Base-by-base conservation (phyloP, 2,329 filamentous ascomycete genomes). In the Monilinia aucupariae region DNA sequence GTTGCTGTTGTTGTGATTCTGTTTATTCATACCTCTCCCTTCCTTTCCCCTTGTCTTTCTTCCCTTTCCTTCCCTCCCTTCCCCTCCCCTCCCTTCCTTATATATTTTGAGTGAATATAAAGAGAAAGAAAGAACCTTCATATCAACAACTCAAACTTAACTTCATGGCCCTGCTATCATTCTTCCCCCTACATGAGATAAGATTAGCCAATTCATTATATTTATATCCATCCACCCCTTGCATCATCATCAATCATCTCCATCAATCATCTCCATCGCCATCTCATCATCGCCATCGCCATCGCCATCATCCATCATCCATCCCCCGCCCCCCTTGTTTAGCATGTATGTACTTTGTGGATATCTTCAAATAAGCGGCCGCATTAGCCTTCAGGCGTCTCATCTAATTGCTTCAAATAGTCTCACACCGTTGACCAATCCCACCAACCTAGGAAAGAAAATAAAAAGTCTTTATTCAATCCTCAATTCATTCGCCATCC, bases 71-170 rank as follows among this genome's bases (percentile, higher is more conserved):
- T 20, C 17, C 17, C 41, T 43, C n/a, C 5, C 6, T 8, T n/a
- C 7, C 17, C 41, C 17, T 25, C 25, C 34, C 27, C n/a, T 48
- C 52, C 39, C 49, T 32, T 58, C 60, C 47, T 39, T 62, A 27
- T 47, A 52, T 43, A 60, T 30, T 43, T 52, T 47, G 39, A 43
- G 52, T 34, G 47, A 53, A 60, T 60, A 47, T 43, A 22, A 60
- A 47, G 51, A 37, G 15, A 34, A 45, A 45, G 53, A 30, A 45
- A 32, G n/a, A 45, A 32, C 17, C n/a, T 20, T 15, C 13, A 39
- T 30, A 32, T 55, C 17, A 30, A 43, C 30, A 43, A n/a, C 10
- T n/a, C 41, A 45, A 8, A 45, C 37, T 45, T 39, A 17, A 25
- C 4, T 22, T 45, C 43, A 45, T 10, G 15, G 12, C 54, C n/a